Base-by-base conservation (phyloP, 257 asterid species). In the Catharanthus roseus region DNA sequence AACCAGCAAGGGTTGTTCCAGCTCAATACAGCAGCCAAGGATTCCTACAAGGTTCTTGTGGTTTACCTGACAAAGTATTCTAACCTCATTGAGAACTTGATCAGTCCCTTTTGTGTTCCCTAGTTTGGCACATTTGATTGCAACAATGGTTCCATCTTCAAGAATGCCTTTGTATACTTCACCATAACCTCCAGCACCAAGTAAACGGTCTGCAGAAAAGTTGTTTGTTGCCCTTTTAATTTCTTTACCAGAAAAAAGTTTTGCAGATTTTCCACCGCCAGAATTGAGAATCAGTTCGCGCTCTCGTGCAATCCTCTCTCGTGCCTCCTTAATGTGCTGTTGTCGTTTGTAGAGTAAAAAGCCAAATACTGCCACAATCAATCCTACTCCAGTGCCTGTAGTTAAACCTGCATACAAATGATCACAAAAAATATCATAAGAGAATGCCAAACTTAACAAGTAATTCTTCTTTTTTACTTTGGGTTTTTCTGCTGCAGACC, bases 11-110 rank as follows among this genome's bases (percentile, higher is more conserved):
- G 98, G 98, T 24, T 87, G 97, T 69, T 90, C 91, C 10, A 93
- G 97, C 82, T 93, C 97, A 2, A 93, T 97, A 10, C 98, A 93
- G 61, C 98, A 90, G 44, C 97, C 98, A 12, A 93, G 89, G 39
- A 93, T 89, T 33, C 93, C 81, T 1, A 93, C 95, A 16, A 93
- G 97, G 83, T 79, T 79, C 82, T 75, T 80, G 87, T 93, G 98
- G 83, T 87, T 90, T 24, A 93, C 97, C 70, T 93, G 98, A 65
- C 98, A 90, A 3, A 93, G 88, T 16, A 93, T 93, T 24, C 96
- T 85, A 58, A 93, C 96, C 82, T 93, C 98, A 19, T 93, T 93
- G 5, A 93, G 90, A 56, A 93, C 95, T 71, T 93, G 98, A 28
- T 90, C 97, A 0, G 88, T 90, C 55, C 97, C 86, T 63, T 93